Evolutionary conservation across 2,329 filamentous ascomycete species (phyloP).

Genomic region (Allantophomopsis cytisporea): DNA sequence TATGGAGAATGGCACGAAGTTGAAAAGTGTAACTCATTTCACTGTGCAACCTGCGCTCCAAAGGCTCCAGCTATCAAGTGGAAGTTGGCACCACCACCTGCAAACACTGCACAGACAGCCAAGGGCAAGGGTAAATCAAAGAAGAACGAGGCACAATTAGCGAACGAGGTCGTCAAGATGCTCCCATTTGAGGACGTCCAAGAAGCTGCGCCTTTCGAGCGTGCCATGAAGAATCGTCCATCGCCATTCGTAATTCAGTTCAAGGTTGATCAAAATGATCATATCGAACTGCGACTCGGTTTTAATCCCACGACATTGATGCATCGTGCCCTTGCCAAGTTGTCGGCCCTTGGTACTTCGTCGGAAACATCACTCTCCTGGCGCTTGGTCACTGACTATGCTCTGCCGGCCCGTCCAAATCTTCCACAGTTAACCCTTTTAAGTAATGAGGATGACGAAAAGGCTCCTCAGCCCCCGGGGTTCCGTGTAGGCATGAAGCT

Average conservation of each 20-base stretch:
- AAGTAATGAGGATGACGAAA: constrained; percentile 25
- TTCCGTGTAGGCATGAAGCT: constrained; percentile 22
- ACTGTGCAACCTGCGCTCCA: constrained; percentile 22
- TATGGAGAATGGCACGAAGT: constrained; percentile 4
- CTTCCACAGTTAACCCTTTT: constrained; percentile 25
- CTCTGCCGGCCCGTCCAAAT: constrained; percentile 16
- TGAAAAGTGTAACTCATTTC: not conserved
- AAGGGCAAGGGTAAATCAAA: not conserved
- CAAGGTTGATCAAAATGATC: constrained; percentile 14
- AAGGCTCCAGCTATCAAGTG: constrained; percentile 21
- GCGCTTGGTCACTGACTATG: constrained; percentile 32
- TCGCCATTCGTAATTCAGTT: constrained; percentile 25
- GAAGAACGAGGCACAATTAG: not conserved
- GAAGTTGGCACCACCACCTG: constrained; percentile 11
- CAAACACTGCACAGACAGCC: not conserved
- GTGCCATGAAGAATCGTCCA: constrained; percentile 31
- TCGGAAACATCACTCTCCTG: constrained; percentile 16
- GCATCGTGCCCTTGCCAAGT: constrained; percentile 25
- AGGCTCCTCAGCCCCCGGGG: constrained; percentile 18
- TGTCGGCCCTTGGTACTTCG: constrained; percentile 7
- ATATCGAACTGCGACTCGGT: constrained; percentile 23
- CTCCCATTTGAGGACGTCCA: constrained; percentile 32
- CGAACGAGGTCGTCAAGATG: not conserved
- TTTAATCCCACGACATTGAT: constrained; percentile 25
- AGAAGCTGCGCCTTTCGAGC: constrained; percentile 34